These are phyloP conservation scores for Chlorella ohadii DNA, from an alignment of 139 green algal species.

Conservation along the genomic window DNA sequence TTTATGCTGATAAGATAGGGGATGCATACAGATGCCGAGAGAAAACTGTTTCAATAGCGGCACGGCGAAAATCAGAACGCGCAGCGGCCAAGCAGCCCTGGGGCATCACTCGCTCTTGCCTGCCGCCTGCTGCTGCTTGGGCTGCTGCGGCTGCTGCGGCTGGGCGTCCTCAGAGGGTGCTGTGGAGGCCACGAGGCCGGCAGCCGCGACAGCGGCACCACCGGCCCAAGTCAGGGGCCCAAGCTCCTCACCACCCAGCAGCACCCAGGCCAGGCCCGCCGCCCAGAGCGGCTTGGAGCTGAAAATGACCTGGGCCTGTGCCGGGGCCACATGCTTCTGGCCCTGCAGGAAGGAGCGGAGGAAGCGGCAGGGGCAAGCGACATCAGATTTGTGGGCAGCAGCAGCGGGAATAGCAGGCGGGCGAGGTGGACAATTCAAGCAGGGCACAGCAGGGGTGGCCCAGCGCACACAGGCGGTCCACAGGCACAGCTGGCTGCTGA, in stretches of 20 bases:
- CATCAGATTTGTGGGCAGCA: neutral
- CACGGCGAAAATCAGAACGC: too few relatives aligned
- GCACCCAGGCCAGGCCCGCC: slow-evolving; percentile 22
- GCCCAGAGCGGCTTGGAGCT: slow-evolving; percentile 42
- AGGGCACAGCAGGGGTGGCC: too few relatives aligned
- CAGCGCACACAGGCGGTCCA: too few relatives aligned
- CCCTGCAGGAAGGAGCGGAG: neutral
- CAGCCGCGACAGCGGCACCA: slow-evolving; percentile 19
- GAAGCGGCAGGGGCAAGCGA: neutral
- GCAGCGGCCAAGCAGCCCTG: too few relatives aligned
- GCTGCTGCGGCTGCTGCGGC: neutral
- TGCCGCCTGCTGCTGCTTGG: neutral
- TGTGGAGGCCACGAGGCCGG: slow-evolving; percentile 16
- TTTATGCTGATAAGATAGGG: too few relatives aligned
- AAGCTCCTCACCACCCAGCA: slow-evolving; percentile 43
- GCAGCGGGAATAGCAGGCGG: too few relatives aligned
- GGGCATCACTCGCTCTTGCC: neutral
- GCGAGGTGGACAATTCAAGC: too few relatives aligned
- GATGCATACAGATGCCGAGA: too few relatives aligned
- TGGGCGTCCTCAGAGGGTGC: neutral
- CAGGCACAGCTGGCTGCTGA: too few relatives aligned
- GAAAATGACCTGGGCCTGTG: slow-evolving; percentile 43
- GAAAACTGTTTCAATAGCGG: too few relatives aligned
- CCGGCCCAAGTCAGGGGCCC: slow-evolving; percentile 32
- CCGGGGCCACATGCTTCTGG: slow-evolving; percentile 15